A percentile compares a stretch with the other conserved stretches of the same genome.
phyloP scores from a whole-genome alignment of 805 yeast species.

The Suhomyces faveliae region DNA sequence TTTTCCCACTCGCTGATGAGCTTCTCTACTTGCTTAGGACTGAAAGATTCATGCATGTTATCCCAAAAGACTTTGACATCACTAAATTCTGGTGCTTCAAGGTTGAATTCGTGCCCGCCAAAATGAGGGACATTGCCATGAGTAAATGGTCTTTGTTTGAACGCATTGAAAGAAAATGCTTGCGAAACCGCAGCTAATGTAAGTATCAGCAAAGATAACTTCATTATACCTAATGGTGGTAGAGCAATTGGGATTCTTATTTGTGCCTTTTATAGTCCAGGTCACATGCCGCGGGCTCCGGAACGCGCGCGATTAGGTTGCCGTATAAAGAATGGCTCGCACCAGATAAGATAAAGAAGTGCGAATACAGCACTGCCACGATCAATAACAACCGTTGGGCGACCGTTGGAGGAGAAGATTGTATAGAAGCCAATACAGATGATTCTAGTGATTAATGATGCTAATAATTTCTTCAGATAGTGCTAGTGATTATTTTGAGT shows the following conservation, averaged over 20 bases:
- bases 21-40: conserved; percentile 8
- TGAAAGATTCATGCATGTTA: conserved; percentile 10
- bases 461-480: no score
- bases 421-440: no score
- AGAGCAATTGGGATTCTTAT: background rate
- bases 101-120: background rate
- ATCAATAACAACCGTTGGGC: no score
- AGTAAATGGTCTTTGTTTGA: background rate
- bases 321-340: background rate
- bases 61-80: conserved; percentile 14
- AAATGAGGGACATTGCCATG: background rate
- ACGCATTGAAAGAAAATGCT: background rate
- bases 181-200: background rate
- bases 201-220: background rate
- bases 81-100: background rate
- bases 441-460: no score
- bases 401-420: no score
- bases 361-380: no score
- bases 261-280: background rate
- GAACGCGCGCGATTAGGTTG: background rate
- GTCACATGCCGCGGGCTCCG: background rate
- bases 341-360: no score
- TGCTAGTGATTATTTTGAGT: no score
- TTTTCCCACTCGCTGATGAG: conserved; percentile 9
- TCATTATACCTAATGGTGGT: background rate